Evolutionary conservation across 2,329 filamentous ascomycete species (phyloP).

Genomic region (Phoma sp.): DNA sequence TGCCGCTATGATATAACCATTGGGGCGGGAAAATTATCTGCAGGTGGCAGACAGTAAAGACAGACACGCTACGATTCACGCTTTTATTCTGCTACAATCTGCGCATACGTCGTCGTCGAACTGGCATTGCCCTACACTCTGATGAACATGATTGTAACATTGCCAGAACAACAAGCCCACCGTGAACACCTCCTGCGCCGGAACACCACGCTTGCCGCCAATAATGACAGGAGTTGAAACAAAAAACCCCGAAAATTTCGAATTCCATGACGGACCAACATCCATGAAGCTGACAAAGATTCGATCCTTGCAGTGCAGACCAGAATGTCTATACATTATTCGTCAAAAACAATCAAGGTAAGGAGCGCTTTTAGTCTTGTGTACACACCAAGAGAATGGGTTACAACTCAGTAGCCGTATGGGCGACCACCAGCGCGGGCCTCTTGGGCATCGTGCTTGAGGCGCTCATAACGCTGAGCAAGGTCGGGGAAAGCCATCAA

Average conservation of each 20-base stretch:
- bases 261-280: background rate
- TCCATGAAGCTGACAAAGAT: background rate
- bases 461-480: conserved; percentile 22
- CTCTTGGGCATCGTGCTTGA: conserved; percentile 27
- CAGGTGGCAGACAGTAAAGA: too few species aligned
- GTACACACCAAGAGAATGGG: background rate
- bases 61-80: background rate
- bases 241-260: background rate
- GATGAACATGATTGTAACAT: background rate
- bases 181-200: background rate
- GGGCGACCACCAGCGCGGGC: conserved; percentile 27
- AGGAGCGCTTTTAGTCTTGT: background rate
- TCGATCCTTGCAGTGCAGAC: background rate
- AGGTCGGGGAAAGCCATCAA: conserved; percentile 29
- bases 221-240: background rate
- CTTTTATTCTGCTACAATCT: background rate
- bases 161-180: background rate
- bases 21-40: too few species aligned
- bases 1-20: too few species aligned
- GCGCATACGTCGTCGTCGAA: background rate
- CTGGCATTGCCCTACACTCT: background rate
- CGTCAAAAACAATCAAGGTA: too few species aligned
- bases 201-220: background rate
- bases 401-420: conserved; percentile 18
- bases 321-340: background rate